phyloP scores from a whole-genome alignment of 176 grass and related monocot genomes.

The Hordeum marinum region DNA sequence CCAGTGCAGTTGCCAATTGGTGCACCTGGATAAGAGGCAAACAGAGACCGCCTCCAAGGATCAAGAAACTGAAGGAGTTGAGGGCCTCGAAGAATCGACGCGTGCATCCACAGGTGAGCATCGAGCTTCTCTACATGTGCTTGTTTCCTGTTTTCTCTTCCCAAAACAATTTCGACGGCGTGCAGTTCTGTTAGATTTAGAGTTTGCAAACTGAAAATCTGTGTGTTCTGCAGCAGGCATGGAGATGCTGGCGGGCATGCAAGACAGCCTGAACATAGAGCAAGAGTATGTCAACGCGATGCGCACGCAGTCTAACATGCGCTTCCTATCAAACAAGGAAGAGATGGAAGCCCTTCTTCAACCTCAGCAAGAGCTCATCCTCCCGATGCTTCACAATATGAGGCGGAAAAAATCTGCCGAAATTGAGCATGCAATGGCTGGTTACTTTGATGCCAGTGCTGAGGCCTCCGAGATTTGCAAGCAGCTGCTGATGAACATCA shows the following conservation, averaged over 20 bases:
- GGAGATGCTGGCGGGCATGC: neutral
- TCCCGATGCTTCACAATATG: conserved; percentile 1
- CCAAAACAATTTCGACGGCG: too few species aligned
- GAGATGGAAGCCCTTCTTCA: conserved; percentile 16
- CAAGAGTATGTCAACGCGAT: conserved; percentile 33
- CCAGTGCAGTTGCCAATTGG: conserved; percentile 2
- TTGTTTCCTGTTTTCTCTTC: neutral
- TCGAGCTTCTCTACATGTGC: neutral
- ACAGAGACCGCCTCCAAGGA: neutral
- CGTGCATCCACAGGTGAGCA: conserved; percentile 21
- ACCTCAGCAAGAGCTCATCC: conserved; percentile 16
- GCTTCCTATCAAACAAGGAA: conserved; percentile 4
- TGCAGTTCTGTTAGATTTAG: neutral
- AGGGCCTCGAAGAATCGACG: neutral
- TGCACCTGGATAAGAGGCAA: conserved; percentile 2
- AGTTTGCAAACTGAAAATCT: neutral
- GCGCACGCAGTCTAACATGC: conserved; percentile 16
- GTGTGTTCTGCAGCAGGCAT: neutral
- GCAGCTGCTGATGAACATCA: conserved; percentile 37
- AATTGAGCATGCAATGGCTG: conserved; percentile 8
- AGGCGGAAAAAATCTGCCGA: neutral
- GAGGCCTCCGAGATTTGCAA: conserved; percentile 41
- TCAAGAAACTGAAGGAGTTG: neutral
- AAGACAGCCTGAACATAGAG: conserved; percentile 20
- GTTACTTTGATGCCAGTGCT: conserved; percentile 44